Evolutionary conservation across 495 filamentous ascomycete species (phyloP).

Genomic region (Glonium stellatum): DNA sequence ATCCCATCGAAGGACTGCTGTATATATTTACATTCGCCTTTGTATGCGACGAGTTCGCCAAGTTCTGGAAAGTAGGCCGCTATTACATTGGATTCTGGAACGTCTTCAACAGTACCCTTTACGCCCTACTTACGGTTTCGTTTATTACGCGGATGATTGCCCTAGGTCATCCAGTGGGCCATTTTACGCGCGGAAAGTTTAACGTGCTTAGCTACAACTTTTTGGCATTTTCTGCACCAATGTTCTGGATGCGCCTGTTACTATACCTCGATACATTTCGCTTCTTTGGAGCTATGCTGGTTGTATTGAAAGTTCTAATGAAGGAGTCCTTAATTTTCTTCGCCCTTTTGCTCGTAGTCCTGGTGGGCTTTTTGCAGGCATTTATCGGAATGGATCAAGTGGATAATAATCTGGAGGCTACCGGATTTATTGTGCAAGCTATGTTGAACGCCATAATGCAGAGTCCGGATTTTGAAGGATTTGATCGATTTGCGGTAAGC

Average conservation of each 20-base stretch:
- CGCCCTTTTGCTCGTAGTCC: conserved; percentile 76
- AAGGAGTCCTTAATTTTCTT: conserved; percentile 97
- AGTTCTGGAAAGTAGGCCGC: conserved; percentile 86
- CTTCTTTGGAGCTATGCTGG: conserved; percentile 97
- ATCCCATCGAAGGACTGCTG: conserved; percentile 74
- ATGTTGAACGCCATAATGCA: conserved; percentile 91
- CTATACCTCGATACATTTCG: conserved; percentile 87
- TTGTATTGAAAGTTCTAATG: conserved; percentile 98
- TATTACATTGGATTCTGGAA: conserved; percentile 94
- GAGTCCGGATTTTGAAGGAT: conserved; percentile 82
- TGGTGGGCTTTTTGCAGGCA: conserved; percentile 87
- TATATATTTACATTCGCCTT: conserved; percentile 93
- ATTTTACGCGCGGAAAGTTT: conserved; percentile 50
- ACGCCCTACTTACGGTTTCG: conserved; percentile 65
- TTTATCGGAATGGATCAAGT: conserved; percentile 90
- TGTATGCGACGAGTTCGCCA: conserved; percentile 74
- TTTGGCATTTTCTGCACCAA: conserved; percentile 79
- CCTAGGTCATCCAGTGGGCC: conserved; percentile 52
- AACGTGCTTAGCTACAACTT: conserved; percentile 89
- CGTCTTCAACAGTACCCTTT: conserved; percentile 80
- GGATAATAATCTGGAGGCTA: conserved; percentile 56
- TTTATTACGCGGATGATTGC: conserved; percentile 74
- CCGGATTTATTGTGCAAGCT: conserved; percentile 69
- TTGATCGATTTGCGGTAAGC: conserved; percentile 59
- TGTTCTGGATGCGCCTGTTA: conserved; percentile 94